Percentiles rank a stretch among this genome's conserved stretches.
phyloP scores from a whole-genome alignment of 2,329 filamentous ascomycete genomes.

The Aureobasidium namibiae region DNA sequence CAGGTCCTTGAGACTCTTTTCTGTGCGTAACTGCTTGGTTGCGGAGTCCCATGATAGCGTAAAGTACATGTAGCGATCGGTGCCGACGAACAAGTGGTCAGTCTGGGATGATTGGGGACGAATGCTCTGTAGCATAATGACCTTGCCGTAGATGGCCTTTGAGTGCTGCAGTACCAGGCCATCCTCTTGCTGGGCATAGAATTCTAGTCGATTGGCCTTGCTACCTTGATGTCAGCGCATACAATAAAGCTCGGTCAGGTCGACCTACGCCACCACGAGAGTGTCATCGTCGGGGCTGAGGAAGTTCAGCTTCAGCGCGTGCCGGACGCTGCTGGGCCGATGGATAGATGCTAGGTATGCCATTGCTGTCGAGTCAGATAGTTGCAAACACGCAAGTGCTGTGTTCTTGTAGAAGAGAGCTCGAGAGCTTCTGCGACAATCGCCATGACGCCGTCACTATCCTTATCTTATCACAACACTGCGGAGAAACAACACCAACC shows the following conservation, averaged over 20 bases:
- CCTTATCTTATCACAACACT: not conserved
- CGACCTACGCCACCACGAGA: slow-evolving; percentile 74
- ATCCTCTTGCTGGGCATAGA: slow-evolving; percentile 61
- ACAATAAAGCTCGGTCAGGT: not conserved
- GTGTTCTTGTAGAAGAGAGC: not conserved
- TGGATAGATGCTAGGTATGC: slow-evolving; percentile 93
- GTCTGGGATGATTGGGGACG: slow-evolving; percentile 64
- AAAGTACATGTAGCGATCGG: slow-evolving; percentile 84
- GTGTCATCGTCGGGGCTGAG: slow-evolving; percentile 67
- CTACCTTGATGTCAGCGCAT: slow-evolving; percentile 27
- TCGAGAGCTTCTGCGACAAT: not conserved
- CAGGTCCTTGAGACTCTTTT: slow-evolving; percentile 52
- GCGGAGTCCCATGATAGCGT: slow-evolving; percentile 72
- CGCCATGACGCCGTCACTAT: slow-evolving; percentile 1
- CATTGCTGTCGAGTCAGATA: slow-evolving; percentile 49
- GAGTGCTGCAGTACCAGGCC: slow-evolving; percentile 59
- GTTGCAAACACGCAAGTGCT: not conserved
- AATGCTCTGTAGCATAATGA: slow-evolving; percentile 76
- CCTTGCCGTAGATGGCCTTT: slow-evolving; percentile 71
- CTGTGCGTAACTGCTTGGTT: slow-evolving; percentile 44
- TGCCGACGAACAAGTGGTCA: slow-evolving; percentile 87
- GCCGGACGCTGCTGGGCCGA: slow-evolving; percentile 78
- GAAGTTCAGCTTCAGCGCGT: slow-evolving; percentile 75
- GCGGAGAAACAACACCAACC: not conserved
- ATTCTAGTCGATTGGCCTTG: slow-evolving; percentile 77